These are phyloP conservation scores for Cylindrotheca fusiformis DNA, from an alignment of 108 stramenopile genomes.

Conservation along the genomic window DNA sequence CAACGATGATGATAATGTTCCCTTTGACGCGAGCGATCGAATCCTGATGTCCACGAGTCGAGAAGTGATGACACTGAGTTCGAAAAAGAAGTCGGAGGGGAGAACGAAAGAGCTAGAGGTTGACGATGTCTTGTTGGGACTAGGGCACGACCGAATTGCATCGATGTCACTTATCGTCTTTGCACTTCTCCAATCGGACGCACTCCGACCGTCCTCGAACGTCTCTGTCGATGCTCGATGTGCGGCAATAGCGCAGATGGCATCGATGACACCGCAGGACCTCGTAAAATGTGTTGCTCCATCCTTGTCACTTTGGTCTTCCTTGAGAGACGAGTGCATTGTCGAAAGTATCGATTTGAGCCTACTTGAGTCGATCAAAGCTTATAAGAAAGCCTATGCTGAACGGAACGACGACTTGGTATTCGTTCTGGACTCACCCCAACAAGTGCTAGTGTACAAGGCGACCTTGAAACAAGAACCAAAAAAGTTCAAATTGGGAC, in stretches of 20 bases:
- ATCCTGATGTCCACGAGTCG: slow-evolving; percentile 10
- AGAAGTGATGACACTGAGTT: background rate
- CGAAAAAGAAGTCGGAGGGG: slow-evolving; percentile 11
- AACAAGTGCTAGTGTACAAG: slow-evolving; percentile 13
- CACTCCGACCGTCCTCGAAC: slow-evolving; percentile 35
- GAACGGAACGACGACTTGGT: slow-evolving; percentile 5
- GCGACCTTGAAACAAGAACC: background rate
- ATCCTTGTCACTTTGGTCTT: slow-evolving; percentile 44
- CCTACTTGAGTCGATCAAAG: slow-evolving; percentile 15
- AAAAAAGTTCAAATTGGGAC: background rate
- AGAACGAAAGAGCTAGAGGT: slow-evolving; percentile 23
- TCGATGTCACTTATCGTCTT: slow-evolving; percentile 35
- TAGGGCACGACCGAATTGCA: slow-evolving; percentile 40
- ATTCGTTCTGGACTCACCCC: slow-evolving; percentile 41
- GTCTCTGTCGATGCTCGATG: slow-evolving; percentile 44
- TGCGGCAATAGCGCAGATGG: slow-evolving; percentile 43
- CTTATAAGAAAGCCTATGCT: background rate
- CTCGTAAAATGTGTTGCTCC: slow-evolving; percentile 46
- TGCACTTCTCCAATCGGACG: slow-evolving; percentile 51
- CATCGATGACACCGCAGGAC: slow-evolving; percentile 41
- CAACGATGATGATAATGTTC: background rate
- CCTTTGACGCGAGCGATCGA: slow-evolving; percentile 36
- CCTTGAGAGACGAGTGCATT: slow-evolving; percentile 18
- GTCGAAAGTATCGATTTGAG: slow-evolving; percentile 26
- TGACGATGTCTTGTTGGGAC: slow-evolving; percentile 43